Evolutionary conservation across 352 stramenopile species (phyloP), one percentile per base, ranked within the genome.

Genomic region (Peronospora tabacina): DNA sequence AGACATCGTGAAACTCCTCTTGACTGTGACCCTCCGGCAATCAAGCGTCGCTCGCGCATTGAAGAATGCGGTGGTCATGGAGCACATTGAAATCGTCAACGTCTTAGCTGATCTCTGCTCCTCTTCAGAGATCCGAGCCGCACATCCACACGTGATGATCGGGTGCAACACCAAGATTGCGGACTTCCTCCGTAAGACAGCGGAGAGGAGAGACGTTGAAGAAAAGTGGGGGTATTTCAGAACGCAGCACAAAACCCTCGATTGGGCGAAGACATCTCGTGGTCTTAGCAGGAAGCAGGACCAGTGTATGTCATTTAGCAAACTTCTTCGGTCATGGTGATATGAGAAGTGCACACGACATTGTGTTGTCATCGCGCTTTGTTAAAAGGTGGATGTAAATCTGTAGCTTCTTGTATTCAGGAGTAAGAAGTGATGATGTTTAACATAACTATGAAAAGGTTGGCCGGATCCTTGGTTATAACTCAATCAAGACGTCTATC

Each of bases 211-310:
- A 47, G 40, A 61, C 3, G 46, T 61, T 10, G 46, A 61, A 46
- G 52, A 60, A 17, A 60, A 54, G 15, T 60, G 53, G 53, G 46
- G 53, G 34, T 61, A 55, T 22, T 39, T 56, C 26, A 29, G 53
- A 12, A 48, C 46, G 11, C 53, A 61, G 7, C 53, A 51, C 40
- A 61, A 51, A 12, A 61, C 46, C 11, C 53, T 61, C 9, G 41
- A 61, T 16, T 17, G 47, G 30, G 49, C 43, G 17, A 61, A 61
- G 19, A 24, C 45, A n/a, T 35, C 36, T 6, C 51, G 36, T 7
- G 30, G 16, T 30, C 1, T 22, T 34, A 24, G 15, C 0, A 41
- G 17, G 6, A 47, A 32, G 5, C 40, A 40, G 33, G 33, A 44
- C 3, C 52, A 61, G 34, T 44, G 46, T 5, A 17, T 61, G 26